Evolutionary conservation across 2,329 filamentous ascomycete species (phyloP), one percentile per base, ranked within the genome.

Genomic region (Sarocladiaceae sp.): DNA sequence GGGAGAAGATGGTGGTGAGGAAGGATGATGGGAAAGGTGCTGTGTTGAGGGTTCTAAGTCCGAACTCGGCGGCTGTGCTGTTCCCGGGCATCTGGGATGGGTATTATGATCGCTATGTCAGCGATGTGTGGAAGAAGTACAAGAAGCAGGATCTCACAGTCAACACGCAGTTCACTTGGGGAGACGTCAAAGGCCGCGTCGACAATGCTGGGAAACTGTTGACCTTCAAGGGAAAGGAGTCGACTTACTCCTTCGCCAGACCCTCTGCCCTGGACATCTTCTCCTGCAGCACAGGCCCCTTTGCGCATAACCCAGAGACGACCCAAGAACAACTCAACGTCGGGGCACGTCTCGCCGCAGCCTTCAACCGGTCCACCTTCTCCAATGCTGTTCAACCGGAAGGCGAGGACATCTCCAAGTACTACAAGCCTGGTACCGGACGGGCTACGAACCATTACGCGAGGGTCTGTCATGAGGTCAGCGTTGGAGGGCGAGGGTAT

Each of bases 341-440:
- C 52, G 84, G 84, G 8, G 87, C 90, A 0, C 77, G 89, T n/a
- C 70, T 94, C 13, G 80, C 86, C 0, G 88, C 89, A 1, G 87
- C 86, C 1, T 81, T 93, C 61, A 90, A 92, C 68, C 78, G 89
- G 20, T 84, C 80, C 29, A 92, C 86, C 11, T 68, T 94, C 55
- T 8, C 13, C 18, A 70, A 78, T 59, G 51, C 64, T n/a, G 59
- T 62, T 57, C 82, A 79, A 68, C 83, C 80, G 13, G 72, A 78
- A 52, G 71, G 72, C 49, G 78, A 80, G 62, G 56, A 60, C 1
- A 67, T 76, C 2, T 62, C 62, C 5, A 64, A 62, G 8, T 87
- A 84, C 62, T 87, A 87, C 66, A 57, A 64, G 13, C 33, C 33
- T 36, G 40, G 10, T 7, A n/a, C 8, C 11, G 66, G 76, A 13